Percentiles rank a stretch among this genome's conserved stretches.
These are phyloP conservation scores for Tetrapisispora namnaoensis DNA, from an alignment of 805 yeast genomes.

Conservation along the genomic window DNA sequence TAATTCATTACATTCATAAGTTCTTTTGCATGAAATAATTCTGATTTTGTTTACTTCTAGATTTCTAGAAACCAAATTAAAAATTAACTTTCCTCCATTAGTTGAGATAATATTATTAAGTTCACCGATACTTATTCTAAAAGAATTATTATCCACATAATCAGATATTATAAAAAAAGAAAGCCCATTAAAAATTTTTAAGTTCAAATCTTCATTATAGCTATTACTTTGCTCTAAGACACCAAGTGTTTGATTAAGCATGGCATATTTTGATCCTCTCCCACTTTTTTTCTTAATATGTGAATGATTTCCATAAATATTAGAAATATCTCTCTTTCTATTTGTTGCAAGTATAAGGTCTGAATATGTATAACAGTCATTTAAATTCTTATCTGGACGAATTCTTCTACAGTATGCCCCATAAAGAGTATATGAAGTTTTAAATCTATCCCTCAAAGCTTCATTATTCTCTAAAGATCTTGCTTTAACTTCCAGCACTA, in stretches of 20 bases:
- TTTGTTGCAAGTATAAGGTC: conserved; percentile 31
- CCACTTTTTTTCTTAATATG: not conserved
- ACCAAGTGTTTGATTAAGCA: not conserved
- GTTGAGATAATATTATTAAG: conserved; percentile 32
- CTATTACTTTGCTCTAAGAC: no score
- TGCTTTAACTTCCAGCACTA: conserved; percentile 78
- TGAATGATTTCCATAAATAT: not conserved
- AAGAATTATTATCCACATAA: conserved; percentile 17
- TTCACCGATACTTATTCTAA: conserved; percentile 28
- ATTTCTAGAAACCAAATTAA: conserved; percentile 24
- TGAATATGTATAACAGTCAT: conserved; percentile 42
- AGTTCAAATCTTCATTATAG: conserved; percentile 5
- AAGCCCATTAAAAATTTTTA: conserved; percentile 36
- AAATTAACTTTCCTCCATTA: conserved; percentile 43
- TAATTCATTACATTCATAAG: conserved; percentile 33
- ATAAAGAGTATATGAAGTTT: conserved; percentile 60
- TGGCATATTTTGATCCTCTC: not conserved
- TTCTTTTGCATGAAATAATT: conserved; percentile 33
- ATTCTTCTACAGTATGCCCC: conserved; percentile 65
- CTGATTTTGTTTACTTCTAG: conserved; percentile 11
- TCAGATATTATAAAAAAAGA: conserved; percentile 49
- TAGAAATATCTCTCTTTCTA: not conserved
- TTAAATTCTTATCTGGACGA: conserved; percentile 58
- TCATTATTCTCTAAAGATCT: conserved; percentile 50
- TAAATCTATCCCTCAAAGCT: conserved; percentile 38